phyloP scores from a whole-genome alignment of 768 basidiomycete species.

The Suillus bovinus region DNA sequence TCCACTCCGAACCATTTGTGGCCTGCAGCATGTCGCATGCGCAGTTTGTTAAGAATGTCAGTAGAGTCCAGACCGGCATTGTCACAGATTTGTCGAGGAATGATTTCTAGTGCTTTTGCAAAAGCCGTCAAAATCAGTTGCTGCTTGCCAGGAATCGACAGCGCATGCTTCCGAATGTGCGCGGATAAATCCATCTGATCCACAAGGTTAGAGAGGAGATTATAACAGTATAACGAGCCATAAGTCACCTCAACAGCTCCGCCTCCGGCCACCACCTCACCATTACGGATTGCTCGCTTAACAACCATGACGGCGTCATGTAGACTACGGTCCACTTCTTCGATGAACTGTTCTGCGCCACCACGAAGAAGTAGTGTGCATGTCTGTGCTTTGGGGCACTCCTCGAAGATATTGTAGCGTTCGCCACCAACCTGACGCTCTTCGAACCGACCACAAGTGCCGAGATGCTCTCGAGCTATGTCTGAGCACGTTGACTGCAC shows the following conservation, averaged over 20 bases:
- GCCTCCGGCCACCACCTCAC: slow-evolving; percentile 95
- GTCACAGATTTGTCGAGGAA: slow-evolving; percentile 97
- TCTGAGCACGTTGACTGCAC: slow-evolving; percentile 96
- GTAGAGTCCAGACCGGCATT: slow-evolving; percentile 98
- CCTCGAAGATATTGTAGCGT: slow-evolving; percentile 93
- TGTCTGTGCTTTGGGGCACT: slow-evolving; percentile 91
- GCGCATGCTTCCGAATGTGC: slow-evolving; percentile 86
- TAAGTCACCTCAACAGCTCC: slow-evolving; percentile 87
- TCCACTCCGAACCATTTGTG: slow-evolving; percentile 94
- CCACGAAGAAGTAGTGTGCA: slow-evolving; percentile 94
- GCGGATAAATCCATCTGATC: slow-evolving; percentile 95
- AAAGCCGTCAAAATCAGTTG: slow-evolving; percentile 95
- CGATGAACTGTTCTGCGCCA: slow-evolving; percentile 98
- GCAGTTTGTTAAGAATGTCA: slow-evolving; percentile 94
- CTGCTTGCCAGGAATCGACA: slow-evolving; percentile 93
- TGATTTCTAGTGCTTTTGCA: slow-evolving; percentile 95
- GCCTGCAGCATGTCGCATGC: slow-evolving; percentile 92
- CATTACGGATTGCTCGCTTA: slow-evolving; percentile 90
- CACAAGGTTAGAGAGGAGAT: slow-evolving; percentile 2
- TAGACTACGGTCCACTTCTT: slow-evolving; percentile 95
- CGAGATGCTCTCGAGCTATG: slow-evolving; percentile 86
- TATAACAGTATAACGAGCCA: not conserved
- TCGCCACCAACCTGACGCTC: slow-evolving; percentile 97
- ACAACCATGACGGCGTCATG: slow-evolving; percentile 99
- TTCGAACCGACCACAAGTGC: slow-evolving; percentile 90